A percentile compares a stretch with the other conserved stretches of the same genome.
These are phyloP conservation scores for Alternaria alternata DNA, from an alignment of 2,329 filamentous ascomycete species.

Conservation along the genomic window DNA sequence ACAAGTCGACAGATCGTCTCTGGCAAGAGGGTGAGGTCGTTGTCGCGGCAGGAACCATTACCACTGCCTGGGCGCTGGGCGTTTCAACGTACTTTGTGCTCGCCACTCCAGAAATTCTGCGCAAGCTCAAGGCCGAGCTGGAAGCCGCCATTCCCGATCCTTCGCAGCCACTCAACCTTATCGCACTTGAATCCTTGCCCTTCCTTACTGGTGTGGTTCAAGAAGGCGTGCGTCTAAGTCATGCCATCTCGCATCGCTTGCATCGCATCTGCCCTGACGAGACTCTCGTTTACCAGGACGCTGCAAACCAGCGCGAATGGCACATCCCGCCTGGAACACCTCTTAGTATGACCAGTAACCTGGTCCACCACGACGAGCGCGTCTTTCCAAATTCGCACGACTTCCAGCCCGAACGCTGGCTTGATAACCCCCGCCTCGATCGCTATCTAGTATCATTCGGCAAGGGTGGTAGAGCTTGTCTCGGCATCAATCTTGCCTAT, in stretches of 20 bases:
- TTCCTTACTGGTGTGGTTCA: background rate
- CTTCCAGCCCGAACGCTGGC: conserved; percentile 7
- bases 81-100: background rate
- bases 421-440: conserved; percentile 13
- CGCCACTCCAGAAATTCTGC: background rate
- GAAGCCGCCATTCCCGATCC: background rate
- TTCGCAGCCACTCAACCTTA: background rate
- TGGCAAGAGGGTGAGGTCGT: conserved; percentile 7
- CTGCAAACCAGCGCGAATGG: background rate
- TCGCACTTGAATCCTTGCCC: background rate
- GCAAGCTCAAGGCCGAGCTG: background rate
- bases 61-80: conserved; percentile 4
- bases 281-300: background rate
- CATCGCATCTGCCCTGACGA: conserved; percentile 1
- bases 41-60: conserved; percentile 2
- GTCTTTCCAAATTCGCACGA: background rate
- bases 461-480: conserved; percentile 30
- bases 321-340: background rate
- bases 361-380: background rate
- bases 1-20: background rate
- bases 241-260: background rate
- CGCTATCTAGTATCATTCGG: conserved; percentile 29
- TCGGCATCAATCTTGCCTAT: conserved; percentile 25
- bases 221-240: background rate
- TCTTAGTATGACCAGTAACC: background rate